Evolutionary conservation across 2,329 filamentous ascomycete genomes (phyloP), one percentile per base, ranked within the genome.

Genomic region (Talaromyces sp.): DNA sequence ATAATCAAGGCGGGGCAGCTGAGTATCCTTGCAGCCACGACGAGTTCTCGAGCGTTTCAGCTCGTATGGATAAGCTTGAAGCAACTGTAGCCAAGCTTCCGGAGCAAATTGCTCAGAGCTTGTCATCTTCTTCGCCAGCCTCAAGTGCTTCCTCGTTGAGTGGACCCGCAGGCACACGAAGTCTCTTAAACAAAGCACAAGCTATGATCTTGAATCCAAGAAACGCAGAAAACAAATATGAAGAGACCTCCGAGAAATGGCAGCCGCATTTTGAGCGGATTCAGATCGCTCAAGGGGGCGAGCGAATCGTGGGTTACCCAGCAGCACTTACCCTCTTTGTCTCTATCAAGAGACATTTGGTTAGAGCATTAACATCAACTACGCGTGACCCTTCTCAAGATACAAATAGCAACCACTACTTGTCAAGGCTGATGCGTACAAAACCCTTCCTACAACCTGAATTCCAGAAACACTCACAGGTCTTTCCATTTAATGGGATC

Each of bases 41-140:
- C 49, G 61, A 63, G 27, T 63, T 63, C 31, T 63, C 61, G 25
- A 63, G 43, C 10, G 49, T 63, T n/a, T 31, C 34, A 27, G 34
- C 47, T 51, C 61, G 61, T 17, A 19, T 63, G 47, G 61, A 63
- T 56, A 27, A 56, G 22, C 38, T 63, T 19, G 61, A 63, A 27
- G 29, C 34, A 27, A 56, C 34, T 29, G 25, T 63, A n/a, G 47
- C 43, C 27, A 56, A 49, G 49, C 49, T 63, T 49, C 31, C 49
- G 15, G 47, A 45, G 47, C 47, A 63, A 45, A 53, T 63, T 3
- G 61, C 61, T n/a, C 29, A 56, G 34, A 54, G 36, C 38, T 63
- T 56, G n/a, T 45, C 61, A 15, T 51, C 31, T 13, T 34, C 49
- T 40, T 38, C 49, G 19, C 15, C 38, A 19, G 22, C 31, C 29